phyloP scores from a whole-genome alignment of 108 stramenopile species.

The Aurantiochytrium sp. region DNA sequence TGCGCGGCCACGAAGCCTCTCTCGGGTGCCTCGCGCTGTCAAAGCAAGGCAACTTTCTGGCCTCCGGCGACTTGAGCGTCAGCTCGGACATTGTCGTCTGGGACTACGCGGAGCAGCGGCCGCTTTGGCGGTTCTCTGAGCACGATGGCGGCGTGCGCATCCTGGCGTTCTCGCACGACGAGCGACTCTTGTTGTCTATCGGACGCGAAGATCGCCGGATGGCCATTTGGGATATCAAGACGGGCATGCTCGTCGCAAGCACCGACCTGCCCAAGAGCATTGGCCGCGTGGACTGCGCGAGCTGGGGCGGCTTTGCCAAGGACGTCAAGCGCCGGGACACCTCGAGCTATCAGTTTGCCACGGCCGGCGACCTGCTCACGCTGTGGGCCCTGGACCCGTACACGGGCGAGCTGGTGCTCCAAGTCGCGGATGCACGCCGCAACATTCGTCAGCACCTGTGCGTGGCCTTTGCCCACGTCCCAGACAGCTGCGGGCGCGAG shows the following conservation, averaged over 20 bases:
- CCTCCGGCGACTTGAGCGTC: slow-evolving; percentile 52
- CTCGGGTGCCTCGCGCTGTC: slow-evolving; percentile 36
- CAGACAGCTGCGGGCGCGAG: not conserved
- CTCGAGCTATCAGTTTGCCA: slow-evolving; percentile 49
- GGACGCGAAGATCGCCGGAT: slow-evolving; percentile 55
- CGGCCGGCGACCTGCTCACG: slow-evolving; percentile 45
- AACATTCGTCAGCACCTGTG: not conserved
- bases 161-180: slow-evolving; percentile 58
- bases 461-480: not conserved
- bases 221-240: slow-evolving; percentile 58
- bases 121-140: slow-evolving; percentile 51
- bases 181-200: slow-evolving; percentile 45
- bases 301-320: slow-evolving; percentile 45
- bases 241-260: slow-evolving; percentile 46
- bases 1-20: slow-evolving; percentile 47
- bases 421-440: not conserved
- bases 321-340: slow-evolving; percentile 63
- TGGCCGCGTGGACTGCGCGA: slow-evolving; percentile 11
- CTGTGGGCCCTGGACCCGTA: slow-evolving; percentile 60
- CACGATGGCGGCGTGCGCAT: slow-evolving; percentile 56
- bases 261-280: slow-evolving; percentile 29
- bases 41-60: slow-evolving; percentile 36
- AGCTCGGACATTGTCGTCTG: slow-evolving; percentile 55
- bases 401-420: slow-evolving; percentile 38
- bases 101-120: slow-evolving; percentile 41